Evolutionary conservation across 139 green algal species (phyloP).

Genomic region (Volvox africanus): DNA sequence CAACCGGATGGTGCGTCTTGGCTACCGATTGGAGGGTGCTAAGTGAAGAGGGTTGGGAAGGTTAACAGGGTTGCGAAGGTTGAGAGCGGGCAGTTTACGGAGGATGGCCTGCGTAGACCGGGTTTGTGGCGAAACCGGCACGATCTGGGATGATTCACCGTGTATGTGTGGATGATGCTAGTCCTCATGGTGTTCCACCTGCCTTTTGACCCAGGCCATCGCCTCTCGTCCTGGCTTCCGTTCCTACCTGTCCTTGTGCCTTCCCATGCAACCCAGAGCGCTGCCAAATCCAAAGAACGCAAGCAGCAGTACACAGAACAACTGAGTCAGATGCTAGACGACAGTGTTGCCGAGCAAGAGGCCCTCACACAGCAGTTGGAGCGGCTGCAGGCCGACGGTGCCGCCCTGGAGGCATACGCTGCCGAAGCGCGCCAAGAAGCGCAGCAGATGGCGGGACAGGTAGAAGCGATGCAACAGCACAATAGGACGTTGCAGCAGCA

Average conservation of each 20-base stretch:
- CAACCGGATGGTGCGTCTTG: conserved; percentile 57
- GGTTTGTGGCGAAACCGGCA: no score
- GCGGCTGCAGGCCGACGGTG: conserved; percentile 8
- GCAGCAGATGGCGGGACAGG: not conserved
- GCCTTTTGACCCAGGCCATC: no score
- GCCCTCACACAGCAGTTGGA: not conserved
- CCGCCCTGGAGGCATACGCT: not conserved
- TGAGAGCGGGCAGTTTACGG: no score
- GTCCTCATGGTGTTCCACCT: no score
- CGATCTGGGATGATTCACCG: no score
- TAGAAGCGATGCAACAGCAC: not conserved
- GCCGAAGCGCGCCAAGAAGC: not conserved
- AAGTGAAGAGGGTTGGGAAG: no score
- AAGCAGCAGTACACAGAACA: conserved; percentile 70
- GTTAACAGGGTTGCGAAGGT: no score
- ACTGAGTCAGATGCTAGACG: conserved; percentile 56
- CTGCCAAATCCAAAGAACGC: conserved; percentile 65
- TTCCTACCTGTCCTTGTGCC: no score
- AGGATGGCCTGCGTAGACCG: no score
- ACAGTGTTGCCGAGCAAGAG: not conserved
- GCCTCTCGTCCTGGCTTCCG: no score
- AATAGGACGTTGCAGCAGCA: not conserved
- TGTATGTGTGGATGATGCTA: no score
- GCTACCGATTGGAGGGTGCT: no score
- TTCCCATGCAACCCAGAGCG: conserved; percentile 41